Evolutionary conservation across 768 basidiomycete genomes (phyloP), one percentile per base, ranked within the genome.

Genomic region (Xerocomellus amylosporus): DNA sequence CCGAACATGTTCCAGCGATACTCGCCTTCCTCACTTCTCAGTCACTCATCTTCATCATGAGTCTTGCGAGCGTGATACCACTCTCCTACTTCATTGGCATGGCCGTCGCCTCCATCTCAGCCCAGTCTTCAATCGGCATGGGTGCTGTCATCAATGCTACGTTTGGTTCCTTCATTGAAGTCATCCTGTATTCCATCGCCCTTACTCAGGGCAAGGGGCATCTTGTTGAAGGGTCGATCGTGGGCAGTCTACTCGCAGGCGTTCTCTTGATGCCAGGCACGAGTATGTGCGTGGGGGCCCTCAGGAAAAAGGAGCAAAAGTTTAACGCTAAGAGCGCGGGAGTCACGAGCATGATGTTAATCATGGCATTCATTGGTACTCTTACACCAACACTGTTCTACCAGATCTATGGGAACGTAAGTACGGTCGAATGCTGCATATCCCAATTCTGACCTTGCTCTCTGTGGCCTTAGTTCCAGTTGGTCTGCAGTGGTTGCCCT

Each of bases 291-390:
- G 88, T 88, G 36, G 90, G 89, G 8, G 97, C 97, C 0, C 59
- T 97, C 54, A 79, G 84, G 65, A 78, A 88, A 67, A 99, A 99
- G 74, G 97, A 99, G 71, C 93, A 95, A 69, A 91, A 86, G 62
- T 99, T 99, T 78, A 99, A 99, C 65, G 97, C 97, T n/a, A 98
- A 93, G 77, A 93, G 90, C 64, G 97, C 97, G 7, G 92, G 97
- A 36, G 97, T 99, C 15, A 99, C 97, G 0, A 97, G 94, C 69
- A 97, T 97, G 77, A 96, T 99, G 92, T 72, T 99, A 69, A 98
- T 99, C 74, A 98, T 98, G 96, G 97, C 97, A 13, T 92, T 99
- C 69, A 96, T 99, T 57, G 97, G 97, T 13, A 92, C 91, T 2
- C 76, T 99, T 54, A 85, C 93, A 0, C 97, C 97, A 3, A 98